These are phyloP conservation scores for Pezicula neosporulosa DNA, from an alignment of 2,329 filamentous ascomycete genomes.

Conservation along the genomic window DNA sequence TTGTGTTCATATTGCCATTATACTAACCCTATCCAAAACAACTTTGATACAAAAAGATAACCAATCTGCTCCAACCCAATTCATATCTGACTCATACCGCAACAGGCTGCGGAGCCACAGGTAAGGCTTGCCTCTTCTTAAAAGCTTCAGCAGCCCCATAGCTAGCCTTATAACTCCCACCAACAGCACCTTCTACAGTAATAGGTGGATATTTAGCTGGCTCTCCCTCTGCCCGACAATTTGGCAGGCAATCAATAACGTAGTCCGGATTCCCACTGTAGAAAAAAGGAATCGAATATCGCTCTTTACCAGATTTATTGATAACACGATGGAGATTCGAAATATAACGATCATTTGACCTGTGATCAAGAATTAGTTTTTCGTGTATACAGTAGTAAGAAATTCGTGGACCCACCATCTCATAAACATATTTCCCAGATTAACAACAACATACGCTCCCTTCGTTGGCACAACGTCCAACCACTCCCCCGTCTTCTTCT, in stretches of 20 bases:
- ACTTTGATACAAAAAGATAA: too few species aligned
- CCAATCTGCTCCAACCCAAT: too few species aligned
- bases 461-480: constrained; percentile 35
- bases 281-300: constrained; percentile 51
- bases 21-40: too few species aligned
- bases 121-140: constrained; percentile 28
- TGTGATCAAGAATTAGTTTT: constrained; percentile 28
- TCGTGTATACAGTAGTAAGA: not conserved
- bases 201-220: constrained; percentile 36
- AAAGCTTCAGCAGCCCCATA: constrained; percentile 38
- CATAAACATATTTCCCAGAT: constrained; percentile 43
- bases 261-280: constrained; percentile 47
- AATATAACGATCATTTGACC: constrained; percentile 42
- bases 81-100: not conserved
- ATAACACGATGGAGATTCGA: constrained; percentile 49
- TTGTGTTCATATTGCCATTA: too few species aligned
- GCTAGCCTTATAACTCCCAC: constrained; percentile 36
- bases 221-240: constrained; percentile 33
- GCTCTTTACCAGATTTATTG: constrained; percentile 41
- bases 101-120: constrained; percentile 1
- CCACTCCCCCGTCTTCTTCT: constrained; percentile 37
- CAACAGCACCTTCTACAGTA: constrained; percentile 37
- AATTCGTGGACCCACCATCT: constrained; percentile 28
- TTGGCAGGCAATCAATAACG: constrained; percentile 37
- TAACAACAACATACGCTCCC: constrained; percentile 46